Base-by-base conservation (phyloP, 768 basidiomycete species). In the Rubroboletus pulcherrimus region DNA sequence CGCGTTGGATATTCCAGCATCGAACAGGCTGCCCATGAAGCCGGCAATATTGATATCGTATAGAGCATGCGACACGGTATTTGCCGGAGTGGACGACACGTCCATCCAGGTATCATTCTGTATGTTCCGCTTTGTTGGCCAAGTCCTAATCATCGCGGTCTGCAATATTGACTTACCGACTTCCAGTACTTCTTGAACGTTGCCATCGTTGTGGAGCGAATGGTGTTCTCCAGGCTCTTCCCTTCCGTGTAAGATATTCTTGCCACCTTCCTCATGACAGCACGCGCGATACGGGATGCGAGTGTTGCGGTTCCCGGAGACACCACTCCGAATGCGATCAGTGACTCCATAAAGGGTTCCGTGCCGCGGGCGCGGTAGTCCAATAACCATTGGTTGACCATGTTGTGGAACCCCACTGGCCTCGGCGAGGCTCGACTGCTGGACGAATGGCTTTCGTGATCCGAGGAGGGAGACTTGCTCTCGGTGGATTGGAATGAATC, bases 1-100 rank as follows among this genome's bases (percentile, higher is more conserved):
- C 3, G 58, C 66, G 2, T 34, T 51, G 39, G 60, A 42, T 35
- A 75, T 46, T n/a, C 54, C 62, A 19, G 56, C 59, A 17, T 51
- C 54, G 51, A 67, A 75, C 38, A 75, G 52, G 19, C 71, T 62
- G 6, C 74, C 74, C 29, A 73, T 48, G 45, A 75, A 60, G 19
- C 63, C 65, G 10, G 73, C 68, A 29, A 71, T 63, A 38, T 73
- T 69, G 24, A 72, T 53, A 7, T 65, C 62, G 24, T 55, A 47
- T 15, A 64, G 55, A 0, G 53, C 61, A 38, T 61, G 49, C 34
- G 60, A 45, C 34, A 39, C 38, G n/a, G 52, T 45, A 15, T 49
- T n/a, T 10, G 8, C 4, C 6, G 24, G 38, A 14, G 54, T 50
- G 10, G 60, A 41, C 11, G 56, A 17, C 30, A 33, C 51, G 3